Evolutionary conservation across 805 yeast species (phyloP).

Genomic region (Pichia thaimueangensis): DNA sequence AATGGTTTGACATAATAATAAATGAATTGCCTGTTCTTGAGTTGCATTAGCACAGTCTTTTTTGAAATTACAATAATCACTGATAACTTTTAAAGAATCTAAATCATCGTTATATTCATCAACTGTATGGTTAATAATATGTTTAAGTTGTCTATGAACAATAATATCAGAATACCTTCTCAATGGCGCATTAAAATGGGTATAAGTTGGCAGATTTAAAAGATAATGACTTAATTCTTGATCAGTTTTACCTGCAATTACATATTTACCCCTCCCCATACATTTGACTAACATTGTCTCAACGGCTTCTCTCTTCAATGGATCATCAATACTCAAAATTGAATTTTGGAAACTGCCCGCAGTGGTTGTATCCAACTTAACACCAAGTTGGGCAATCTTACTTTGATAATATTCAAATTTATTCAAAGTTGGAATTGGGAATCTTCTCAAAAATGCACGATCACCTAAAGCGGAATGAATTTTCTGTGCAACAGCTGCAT

Average conservation of each 20-base stretch:
- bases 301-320: conserved; percentile 59
- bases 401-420: conserved; percentile 74
- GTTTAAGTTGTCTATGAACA: conserved; percentile 86
- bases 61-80: conserved; percentile 92
- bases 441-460: conserved; percentile 78
- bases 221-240: conserved; percentile 77
- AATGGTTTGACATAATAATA: conserved; percentile 75
- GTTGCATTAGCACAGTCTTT: conserved; percentile 91
- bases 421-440: conserved; percentile 73
- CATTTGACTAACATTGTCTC: conserved; percentile 78
- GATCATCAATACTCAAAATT: conserved; percentile 56
- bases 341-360: conserved; percentile 69
- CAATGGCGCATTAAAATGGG: conserved; percentile 91
- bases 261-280: conserved; percentile 80
- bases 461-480: conserved; percentile 73
- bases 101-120: conserved; percentile 46
- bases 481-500: conserved; percentile 78
- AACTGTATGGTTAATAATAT: conserved; percentile 40
- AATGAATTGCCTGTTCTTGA: conserved; percentile 90
- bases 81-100: conserved; percentile 69
- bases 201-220: conserved; percentile 76
- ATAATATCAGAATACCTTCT: conserved; percentile 88
- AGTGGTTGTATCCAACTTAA: conserved; percentile 65
- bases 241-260: conserved; percentile 81
- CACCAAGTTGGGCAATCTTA: conserved; percentile 60